phyloP scores from a whole-genome alignment of 805 yeast genomes.

The Pichia sporocuriosa region DNA sequence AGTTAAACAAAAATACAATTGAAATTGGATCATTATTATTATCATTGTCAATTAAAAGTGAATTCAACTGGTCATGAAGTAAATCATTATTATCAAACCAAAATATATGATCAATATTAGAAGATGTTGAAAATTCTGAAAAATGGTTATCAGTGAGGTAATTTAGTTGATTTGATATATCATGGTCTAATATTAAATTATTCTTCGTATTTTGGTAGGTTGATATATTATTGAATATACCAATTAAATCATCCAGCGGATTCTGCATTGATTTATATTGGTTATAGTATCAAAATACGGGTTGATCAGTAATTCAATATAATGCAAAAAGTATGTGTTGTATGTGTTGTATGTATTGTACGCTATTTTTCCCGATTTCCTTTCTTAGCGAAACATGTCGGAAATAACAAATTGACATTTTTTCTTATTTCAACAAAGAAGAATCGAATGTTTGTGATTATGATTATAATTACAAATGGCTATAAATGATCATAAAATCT shows the following conservation, averaged over 20 bases:
- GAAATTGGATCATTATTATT: slow-evolving; percentile 16
- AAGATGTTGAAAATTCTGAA: slow-evolving; percentile 20
- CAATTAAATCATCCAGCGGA: slow-evolving; percentile 6
- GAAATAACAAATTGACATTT: too few relatives aligned
- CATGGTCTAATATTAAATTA: slow-evolving; percentile 20
- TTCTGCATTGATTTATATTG: background rate
- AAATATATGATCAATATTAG: slow-evolving; percentile 23
- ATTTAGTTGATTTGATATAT: slow-evolving; percentile 22
- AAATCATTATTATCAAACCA: slow-evolving; percentile 29
- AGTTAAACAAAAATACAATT: slow-evolving; percentile 6
- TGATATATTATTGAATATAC: slow-evolving; percentile 2
- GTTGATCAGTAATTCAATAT: background rate
- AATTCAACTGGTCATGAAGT: too few relatives aligned
- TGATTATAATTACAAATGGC: too few relatives aligned
- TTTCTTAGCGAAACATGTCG: too few relatives aligned
- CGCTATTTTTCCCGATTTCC: too few relatives aligned
- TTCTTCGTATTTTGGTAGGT: background rate
- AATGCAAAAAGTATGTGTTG: too few relatives aligned
- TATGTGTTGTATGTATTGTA: too few relatives aligned
- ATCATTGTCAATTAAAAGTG: too few relatives aligned
- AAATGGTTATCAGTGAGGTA: slow-evolving; percentile 21
- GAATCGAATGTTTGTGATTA: too few relatives aligned
- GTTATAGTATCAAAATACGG: too few relatives aligned
- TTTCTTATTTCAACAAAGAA: too few relatives aligned
- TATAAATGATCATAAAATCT: too few relatives aligned